Conservation (phyloP, 2,329 filamentous ascomycete species). For the Claviceps monticola region DNA sequence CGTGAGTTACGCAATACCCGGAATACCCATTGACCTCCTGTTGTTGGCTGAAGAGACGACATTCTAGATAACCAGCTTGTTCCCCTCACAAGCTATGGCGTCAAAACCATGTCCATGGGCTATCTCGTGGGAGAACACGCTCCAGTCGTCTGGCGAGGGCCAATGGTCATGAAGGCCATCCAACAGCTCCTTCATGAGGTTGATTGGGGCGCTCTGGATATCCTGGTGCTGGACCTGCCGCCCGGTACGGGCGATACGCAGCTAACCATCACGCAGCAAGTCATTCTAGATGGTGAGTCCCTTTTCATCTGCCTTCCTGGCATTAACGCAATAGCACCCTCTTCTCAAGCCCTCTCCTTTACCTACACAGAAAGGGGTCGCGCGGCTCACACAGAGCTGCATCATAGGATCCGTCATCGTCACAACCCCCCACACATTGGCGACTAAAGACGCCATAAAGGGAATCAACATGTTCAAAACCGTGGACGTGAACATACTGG, state of each 20-base stretch:
- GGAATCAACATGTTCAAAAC: constrained; percentile 89
- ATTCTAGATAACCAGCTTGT: constrained; percentile 60
- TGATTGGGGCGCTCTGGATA: constrained; percentile 78
- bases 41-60: not conserved
- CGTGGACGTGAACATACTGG: constrained; percentile 66
- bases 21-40: not conserved
- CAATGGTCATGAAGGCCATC: constrained; percentile 96
- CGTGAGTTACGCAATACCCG: constrained; percentile 34
- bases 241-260: constrained; percentile 94
- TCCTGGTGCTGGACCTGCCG: constrained; percentile 81
- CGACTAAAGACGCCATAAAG: constrained; percentile 80
- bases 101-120: constrained; percentile 98
- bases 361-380: not conserved
- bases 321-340: no score
- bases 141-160: constrained; percentile 84
- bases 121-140: constrained; percentile 71
- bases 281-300: constrained; percentile 62
- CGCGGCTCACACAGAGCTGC: not conserved
- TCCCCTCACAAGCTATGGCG: constrained; percentile 83
- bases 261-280: constrained; percentile 89
- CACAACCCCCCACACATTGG: constrained; percentile 86
- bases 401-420: constrained; percentile 62
- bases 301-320: not conserved
- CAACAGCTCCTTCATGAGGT: constrained; percentile 93
- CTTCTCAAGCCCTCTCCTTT: no score